Evolutionary conservation across 2,329 filamentous ascomycete species (phyloP).

Genomic region (Penicillium glabrum): DNA sequence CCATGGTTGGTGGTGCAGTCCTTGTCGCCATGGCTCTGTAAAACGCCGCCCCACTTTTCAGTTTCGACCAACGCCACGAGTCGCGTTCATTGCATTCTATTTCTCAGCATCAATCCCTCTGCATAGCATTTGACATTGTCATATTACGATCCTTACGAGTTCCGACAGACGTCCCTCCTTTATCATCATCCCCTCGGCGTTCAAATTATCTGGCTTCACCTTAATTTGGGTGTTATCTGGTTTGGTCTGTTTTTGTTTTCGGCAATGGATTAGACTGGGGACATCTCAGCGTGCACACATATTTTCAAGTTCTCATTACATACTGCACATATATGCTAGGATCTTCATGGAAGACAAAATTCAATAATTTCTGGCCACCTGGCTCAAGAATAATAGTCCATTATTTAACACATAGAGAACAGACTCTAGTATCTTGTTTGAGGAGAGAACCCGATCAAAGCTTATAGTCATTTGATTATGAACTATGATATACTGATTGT

Average conservation of each 20-base stretch:
- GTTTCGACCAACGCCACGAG: neutral
- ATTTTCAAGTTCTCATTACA: constrained; percentile 1
- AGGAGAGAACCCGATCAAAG: too few species aligned
- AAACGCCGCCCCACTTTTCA: neutral
- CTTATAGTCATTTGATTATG: too few species aligned
- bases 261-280: neutral
- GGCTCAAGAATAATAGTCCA: neutral
- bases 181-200: constrained; percentile 1
- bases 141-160: constrained; percentile 25
- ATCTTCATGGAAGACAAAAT: constrained; percentile 6
- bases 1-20: constrained; percentile 44
- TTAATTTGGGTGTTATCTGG: neutral
- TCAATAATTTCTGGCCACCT: neutral
- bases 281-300: constrained; percentile 1
- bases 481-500: neutral
- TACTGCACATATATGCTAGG: constrained; percentile 3
- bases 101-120: constrained; percentile 10
- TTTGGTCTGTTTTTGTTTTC: neutral
- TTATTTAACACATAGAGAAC: too few species aligned
- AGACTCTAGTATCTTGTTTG: too few species aligned
- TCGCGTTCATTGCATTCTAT: neutral
- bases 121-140: constrained; percentile 13
- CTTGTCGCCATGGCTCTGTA: constrained; percentile 41
- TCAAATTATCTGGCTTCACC: neutral
- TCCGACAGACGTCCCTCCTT: constrained; percentile 22